A percentile compares a stretch with the other conserved stretches of the same genome.
These are phyloP conservation scores for Populus ilicifolia DNA, from an alignment of 345 rosid species.

Conservation along the genomic window DNA sequence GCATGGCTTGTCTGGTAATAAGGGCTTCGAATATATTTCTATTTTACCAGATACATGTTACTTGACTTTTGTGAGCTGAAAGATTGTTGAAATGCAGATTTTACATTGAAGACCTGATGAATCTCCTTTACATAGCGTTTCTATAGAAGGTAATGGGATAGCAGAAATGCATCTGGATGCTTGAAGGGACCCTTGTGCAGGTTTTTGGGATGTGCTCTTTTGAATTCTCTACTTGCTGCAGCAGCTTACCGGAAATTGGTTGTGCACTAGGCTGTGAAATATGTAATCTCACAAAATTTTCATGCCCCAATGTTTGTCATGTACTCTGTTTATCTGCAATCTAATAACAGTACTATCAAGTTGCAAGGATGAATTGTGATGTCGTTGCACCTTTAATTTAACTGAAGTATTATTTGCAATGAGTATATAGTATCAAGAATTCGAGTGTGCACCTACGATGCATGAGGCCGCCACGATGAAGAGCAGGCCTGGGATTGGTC, in stretches of 20 bases:
- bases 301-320: slow-evolving; percentile 3
- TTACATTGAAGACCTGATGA: not conserved
- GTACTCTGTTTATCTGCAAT: slow-evolving; percentile 4
- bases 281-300: slow-evolving; percentile 21
- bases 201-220: slow-evolving; percentile 12
- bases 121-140: slow-evolving; percentile 24
- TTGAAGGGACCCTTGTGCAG: slow-evolving; percentile 12
- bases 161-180: slow-evolving; percentile 19
- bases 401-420: slow-evolving; percentile 7
- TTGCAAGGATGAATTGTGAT: slow-evolving; percentile 7
- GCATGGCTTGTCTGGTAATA: slow-evolving; percentile 20
- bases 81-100: slow-evolving; percentile 20
- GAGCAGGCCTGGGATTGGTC: not conserved
- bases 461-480: no score
- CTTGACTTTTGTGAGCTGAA: not conserved
- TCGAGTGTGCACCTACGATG: no score
- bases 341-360: not conserved
- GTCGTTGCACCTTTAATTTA: not conserved
- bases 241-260: slow-evolving; percentile 20
- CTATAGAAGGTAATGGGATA: slow-evolving; percentile 17
- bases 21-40: not conserved
- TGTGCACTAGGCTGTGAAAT: slow-evolving; percentile 23
- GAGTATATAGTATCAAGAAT: not conserved
- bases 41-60: not conserved
- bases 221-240: slow-evolving; percentile 12